Evolutionary conservation across 805 yeast genomes (phyloP).

Genomic region (Maudiozyma serrabonitensis): DNA sequence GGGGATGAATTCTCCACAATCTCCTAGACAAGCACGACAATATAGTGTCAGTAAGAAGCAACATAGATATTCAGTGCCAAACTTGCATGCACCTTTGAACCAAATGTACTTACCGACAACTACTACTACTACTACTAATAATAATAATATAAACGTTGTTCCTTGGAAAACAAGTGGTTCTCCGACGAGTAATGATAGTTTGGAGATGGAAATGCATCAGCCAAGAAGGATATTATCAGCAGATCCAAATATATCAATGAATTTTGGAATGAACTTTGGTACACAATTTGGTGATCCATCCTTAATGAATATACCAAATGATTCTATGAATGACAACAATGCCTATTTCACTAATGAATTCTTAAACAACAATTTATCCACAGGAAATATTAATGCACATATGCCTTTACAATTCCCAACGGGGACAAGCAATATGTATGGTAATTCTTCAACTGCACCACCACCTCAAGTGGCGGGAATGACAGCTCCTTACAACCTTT

Average conservation of each 20-base stretch:
- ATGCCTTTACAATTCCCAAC: background rate
- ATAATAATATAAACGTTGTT: constrained; percentile 6
- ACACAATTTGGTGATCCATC: constrained; percentile 7
- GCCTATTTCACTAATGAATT: background rate
- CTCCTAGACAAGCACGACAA: constrained; percentile 4
- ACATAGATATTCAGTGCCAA: constrained; percentile 22
- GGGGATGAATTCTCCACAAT: constrained; percentile 3
- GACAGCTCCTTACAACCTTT: too few species aligned
- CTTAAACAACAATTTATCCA: background rate
- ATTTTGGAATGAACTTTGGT: background rate
- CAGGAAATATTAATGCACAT: background rate
- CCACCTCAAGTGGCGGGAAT: too few species aligned
- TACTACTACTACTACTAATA: background rate
- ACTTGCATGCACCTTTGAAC: constrained; percentile 15
- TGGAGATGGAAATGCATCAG: background rate
- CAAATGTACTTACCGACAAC: constrained; percentile 17
- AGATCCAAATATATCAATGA: background rate
- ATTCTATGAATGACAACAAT: background rate
- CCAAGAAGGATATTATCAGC: background rate
- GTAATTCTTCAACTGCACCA: background rate
- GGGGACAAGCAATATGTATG: background rate
- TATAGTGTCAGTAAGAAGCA: constrained; percentile 20
- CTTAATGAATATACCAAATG: background rate
- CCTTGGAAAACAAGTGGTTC: constrained; percentile 7
- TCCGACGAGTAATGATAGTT: background rate